Conservation (phyloP, 495 filamentous ascomycete species). For the Immersiella caudata region DNA sequence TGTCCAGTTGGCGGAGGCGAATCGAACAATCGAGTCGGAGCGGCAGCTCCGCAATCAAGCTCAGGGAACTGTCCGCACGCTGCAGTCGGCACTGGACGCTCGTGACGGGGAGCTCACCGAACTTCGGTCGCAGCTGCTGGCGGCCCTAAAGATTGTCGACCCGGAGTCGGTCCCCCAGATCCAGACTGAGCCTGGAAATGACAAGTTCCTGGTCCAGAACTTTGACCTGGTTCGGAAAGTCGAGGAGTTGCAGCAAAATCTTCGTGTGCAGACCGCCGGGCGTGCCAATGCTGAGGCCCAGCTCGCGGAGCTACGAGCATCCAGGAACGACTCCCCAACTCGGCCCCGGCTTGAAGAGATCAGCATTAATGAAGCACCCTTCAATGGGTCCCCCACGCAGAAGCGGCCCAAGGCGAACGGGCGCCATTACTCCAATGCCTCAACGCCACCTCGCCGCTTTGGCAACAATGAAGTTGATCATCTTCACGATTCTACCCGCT, state of each 20-base stretch:
- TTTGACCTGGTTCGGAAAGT: slow-evolving; percentile 86
- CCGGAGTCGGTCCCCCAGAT: slow-evolving; percentile 60
- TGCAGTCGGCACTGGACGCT: slow-evolving; percentile 75
- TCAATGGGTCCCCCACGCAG: slow-evolving; percentile 76
- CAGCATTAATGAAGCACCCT: slow-evolving; percentile 77
- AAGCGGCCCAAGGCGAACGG: slow-evolving; percentile 72
- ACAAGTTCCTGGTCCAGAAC: slow-evolving; percentile 58
- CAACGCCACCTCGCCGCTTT: slow-evolving; percentile 74
- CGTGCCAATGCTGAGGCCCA: slow-evolving; percentile 83
- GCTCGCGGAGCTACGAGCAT: slow-evolving; percentile 75
- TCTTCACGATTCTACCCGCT: slow-evolving; percentile 74
- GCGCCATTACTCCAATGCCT: slow-evolving; percentile 71
- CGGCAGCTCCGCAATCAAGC: slow-evolving; percentile 82
- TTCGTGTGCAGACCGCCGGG: slow-evolving; percentile 83
- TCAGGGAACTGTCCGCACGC: slow-evolving; percentile 78
- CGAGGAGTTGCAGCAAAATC: slow-evolving; percentile 82
- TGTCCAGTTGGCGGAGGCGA: slow-evolving; percentile 84
- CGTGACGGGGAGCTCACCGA: slow-evolving; percentile 78
- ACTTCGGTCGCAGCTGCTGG: slow-evolving; percentile 74
- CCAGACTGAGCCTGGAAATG: slow-evolving; percentile 50
- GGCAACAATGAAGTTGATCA: slow-evolving; percentile 65
- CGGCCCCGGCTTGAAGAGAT: slow-evolving; percentile 78
- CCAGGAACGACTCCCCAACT: slow-evolving; percentile 72
- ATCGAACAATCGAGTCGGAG: slow-evolving; percentile 88
- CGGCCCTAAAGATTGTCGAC: slow-evolving; percentile 83